These are phyloP conservation scores for Arachnomyces sp. DNA, from an alignment of 2,329 filamentous ascomycete species.

Conservation along the genomic window DNA sequence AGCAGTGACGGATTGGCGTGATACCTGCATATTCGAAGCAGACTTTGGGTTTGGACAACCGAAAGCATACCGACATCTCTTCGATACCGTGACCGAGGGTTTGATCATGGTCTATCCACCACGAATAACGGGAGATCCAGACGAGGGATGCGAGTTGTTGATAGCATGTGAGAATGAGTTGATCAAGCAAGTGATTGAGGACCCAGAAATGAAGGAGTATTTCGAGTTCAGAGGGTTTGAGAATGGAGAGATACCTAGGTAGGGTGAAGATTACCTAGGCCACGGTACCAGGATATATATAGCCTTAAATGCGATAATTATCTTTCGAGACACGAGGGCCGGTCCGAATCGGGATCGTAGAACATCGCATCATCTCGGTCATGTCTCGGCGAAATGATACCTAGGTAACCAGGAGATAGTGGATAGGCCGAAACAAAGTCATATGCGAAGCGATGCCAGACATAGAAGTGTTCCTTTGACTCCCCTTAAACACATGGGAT, in stretches of 20 bases:
- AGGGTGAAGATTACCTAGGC: no score
- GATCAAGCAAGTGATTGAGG: constrained; percentile 23
- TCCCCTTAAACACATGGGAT: no score
- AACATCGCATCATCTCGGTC: no score
- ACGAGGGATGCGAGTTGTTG: constrained; percentile 31
- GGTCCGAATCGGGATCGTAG: no score
- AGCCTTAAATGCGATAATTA: no score
- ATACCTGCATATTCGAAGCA: constrained; percentile 18
- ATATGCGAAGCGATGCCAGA: no score
- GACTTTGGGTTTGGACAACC: constrained; percentile 35
- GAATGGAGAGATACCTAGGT: not conserved
- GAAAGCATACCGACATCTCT: constrained; percentile 25
- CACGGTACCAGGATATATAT: no score
- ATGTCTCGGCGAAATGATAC: no score
- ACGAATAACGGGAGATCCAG: constrained; percentile 13
- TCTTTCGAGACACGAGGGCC: no score
- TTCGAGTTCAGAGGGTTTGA: constrained; percentile 35
- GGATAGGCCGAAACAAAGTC: no score
- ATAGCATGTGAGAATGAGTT: constrained; percentile 31
- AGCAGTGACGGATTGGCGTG: constrained; percentile 31
- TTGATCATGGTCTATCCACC: constrained; percentile 27
- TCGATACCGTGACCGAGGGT: constrained; percentile 23
- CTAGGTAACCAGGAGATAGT: no score
- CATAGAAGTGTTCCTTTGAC: no score
- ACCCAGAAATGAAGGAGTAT: constrained; percentile 29